Base-by-base conservation (phyloP, 1,284 basidiomycete genomes). In the Ceratobasidium sp. region DNA sequence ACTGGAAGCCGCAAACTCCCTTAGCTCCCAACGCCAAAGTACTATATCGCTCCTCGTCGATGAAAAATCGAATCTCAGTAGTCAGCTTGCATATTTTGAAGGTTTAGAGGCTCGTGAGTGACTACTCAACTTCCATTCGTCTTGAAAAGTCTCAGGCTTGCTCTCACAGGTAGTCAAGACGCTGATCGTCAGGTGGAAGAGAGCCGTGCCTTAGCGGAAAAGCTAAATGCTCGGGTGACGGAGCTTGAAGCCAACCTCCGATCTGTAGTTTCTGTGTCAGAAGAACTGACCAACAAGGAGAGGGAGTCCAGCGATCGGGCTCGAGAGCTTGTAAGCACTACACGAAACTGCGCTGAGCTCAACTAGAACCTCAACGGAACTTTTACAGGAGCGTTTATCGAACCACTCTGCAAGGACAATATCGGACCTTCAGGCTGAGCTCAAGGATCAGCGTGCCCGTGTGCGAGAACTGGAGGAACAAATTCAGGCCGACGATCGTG, bases 401-500 rank as follows among this genome's bases (percentile, higher is more conserved):
- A 65, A 47, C 27, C 60, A 64, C 25, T 65, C 54, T 13, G 25
- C 49, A 20, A 52, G 60, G 27, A 81, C 84, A 1, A 76, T 84
- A n/a, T 79, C 81, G 45, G 86, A 88, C 53, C 76, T 85, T 34
- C 84, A 82, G 57, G 78, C 82, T 34, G 81, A 87, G 71, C 81
- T 84, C 3, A 84, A 85, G 68, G 80, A 84, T 47, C 81, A 83
- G 72, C 82, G 84, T 70, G 82, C 85, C 53, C 82, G 84, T 69
- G 82, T 87, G 25, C 86, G 85, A 32, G 90, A 92, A 73, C 78
- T 93, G 32, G 86, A 91, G 74, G 91, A 92, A 73, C 90, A 91
- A 72, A 88, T 92, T 29, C 85, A 92, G 76, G 86, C 85, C 71
- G 91, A 93, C 75, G 90, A 93, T 77, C 87, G 89, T 38, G 86